These are phyloP conservation scores for Candida nemodendra DNA, from an alignment of 805 yeast species.

Conservation along the genomic window DNA sequence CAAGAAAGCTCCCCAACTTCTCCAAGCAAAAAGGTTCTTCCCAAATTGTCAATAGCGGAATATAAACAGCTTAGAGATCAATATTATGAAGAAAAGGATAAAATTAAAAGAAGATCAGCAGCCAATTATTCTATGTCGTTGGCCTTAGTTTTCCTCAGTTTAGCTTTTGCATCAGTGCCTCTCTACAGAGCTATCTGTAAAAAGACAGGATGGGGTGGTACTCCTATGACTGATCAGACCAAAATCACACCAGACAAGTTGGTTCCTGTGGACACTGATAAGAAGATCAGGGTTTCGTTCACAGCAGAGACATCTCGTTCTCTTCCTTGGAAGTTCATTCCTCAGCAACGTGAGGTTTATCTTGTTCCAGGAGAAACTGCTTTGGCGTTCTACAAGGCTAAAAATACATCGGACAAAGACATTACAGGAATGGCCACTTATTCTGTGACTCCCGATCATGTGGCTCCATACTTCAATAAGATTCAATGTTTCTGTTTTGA, in stretches of 20 bases:
- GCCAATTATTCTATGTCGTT: constrained; percentile 69
- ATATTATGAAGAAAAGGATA: constrained; percentile 27
- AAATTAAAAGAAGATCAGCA: constrained; percentile 48
- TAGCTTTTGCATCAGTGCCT: constrained; percentile 91
- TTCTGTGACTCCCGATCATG: constrained; percentile 93
- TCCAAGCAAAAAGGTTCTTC: constrained; percentile 20
- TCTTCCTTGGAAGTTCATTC: constrained; percentile 92
- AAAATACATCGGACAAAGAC: constrained; percentile 79
- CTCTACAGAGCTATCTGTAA: constrained; percentile 88
- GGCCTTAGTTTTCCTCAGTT: constrained; percentile 65
- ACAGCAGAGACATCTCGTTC: constrained; percentile 89
- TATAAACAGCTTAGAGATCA: constrained; percentile 27
- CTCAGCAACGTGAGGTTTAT: constrained; percentile 90
- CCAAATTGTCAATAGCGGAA: constrained; percentile 33
- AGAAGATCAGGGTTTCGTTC: constrained; percentile 78
- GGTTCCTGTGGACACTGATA: constrained; percentile 81
- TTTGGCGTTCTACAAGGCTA: constrained; percentile 90
- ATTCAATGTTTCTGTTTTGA: constrained; percentile 98
- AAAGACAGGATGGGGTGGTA: constrained; percentile 94
- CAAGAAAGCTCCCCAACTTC: too few relatives aligned
- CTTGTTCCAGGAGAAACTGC: constrained; percentile 98
- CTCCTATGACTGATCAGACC: constrained; percentile 81
- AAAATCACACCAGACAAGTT: constrained; percentile 84
- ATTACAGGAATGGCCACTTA: constrained; percentile 98
- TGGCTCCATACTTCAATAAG: constrained; percentile 93